Evolutionary conservation across 805 yeast species (phyloP).

Genomic region (Candida vaughaniae): DNA sequence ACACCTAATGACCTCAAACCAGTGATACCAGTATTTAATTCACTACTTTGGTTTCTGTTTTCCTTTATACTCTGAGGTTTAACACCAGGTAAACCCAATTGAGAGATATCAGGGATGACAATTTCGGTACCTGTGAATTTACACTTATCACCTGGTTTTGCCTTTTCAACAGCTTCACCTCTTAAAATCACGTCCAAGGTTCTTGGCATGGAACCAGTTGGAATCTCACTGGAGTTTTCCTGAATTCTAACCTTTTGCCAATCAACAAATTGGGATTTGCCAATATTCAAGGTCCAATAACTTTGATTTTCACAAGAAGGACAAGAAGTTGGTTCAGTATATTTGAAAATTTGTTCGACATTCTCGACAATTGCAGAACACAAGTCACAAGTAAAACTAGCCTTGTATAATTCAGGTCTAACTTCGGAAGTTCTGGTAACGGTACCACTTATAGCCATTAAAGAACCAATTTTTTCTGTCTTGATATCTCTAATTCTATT

Average conservation of each 20-base stretch:
- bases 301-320: conserved; percentile 86
- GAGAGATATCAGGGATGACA: conserved; percentile 92
- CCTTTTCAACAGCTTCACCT: conserved; percentile 93
- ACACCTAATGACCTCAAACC: conserved; percentile 92
- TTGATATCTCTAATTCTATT: conserved; percentile 87
- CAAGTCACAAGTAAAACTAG: conserved; percentile 83
- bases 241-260: conserved; percentile 97
- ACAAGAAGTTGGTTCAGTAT: conserved; percentile 93
- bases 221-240: conserved; percentile 94
- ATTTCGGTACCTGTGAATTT: conserved; percentile 92
- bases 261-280: conserved; percentile 85
- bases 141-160: conserved; percentile 96
- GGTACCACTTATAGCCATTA: conserved; percentile 86
- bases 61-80: conserved; percentile 82
- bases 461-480: conserved; percentile 83
- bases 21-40: conserved; percentile 79
- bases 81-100: conserved; percentile 91
- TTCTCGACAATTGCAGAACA: conserved; percentile 85
- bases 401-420: conserved; percentile 87
- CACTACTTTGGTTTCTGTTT: conserved; percentile 58
- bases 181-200: conserved; percentile 88
- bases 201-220: conserved; percentile 98
- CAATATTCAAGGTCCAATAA: conserved; percentile 78
- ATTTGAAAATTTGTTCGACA: conserved; percentile 89
- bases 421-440: conserved; percentile 96